Evolutionary conservation across 2,329 filamentous ascomycete species (phyloP), one percentile per base, ranked within the genome.

Genomic region (Fusarium staphyleae): DNA sequence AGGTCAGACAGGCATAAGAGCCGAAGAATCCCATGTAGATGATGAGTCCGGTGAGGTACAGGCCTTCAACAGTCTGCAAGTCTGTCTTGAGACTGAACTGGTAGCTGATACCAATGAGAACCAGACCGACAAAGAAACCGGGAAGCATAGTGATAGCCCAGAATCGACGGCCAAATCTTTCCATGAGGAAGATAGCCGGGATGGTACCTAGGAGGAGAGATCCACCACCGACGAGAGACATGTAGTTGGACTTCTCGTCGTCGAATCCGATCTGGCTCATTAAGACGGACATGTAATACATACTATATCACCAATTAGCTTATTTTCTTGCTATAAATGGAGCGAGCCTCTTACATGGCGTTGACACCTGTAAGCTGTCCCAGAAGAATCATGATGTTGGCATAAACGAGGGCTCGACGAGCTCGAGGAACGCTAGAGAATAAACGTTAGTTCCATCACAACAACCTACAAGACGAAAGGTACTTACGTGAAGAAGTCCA

Each of bases 131-230:
- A 65, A 90, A 88, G 78, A 90, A 90, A 0, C 87, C 85, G 0
- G 87, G 87, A 33, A 91, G 75, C 83, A 88, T 90, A 4, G 79
- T 79, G 56, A 86, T 88, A 26, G 87, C 88, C 88, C 87, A 90
- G 79, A 90, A 90, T 4, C 87, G 84, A 16, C 88, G 85, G 11
- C 87, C 87, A 41, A 86, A 90, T 3, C 78, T 82, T 66, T 91
- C 88, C 87, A 91, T 91, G 58, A 83, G 82, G 68, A 89, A 79
- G 48, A 87, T 84, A 0, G 86, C 87, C 0, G 87, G 87, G 28
- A 89, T 86, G 0, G 86, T 87, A 16, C 87, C 87, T 13, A 91
- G 63, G 0, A 90, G 78, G 1, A 91, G 78, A 0, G 87, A 75
- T 4, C 85, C 87, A 19, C 87, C 87, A 3, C 88, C 87, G 12